These are phyloP conservation scores for Teunomyces panamensis DNA, from an alignment of 805 yeast species.

Conservation along the genomic window DNA sequence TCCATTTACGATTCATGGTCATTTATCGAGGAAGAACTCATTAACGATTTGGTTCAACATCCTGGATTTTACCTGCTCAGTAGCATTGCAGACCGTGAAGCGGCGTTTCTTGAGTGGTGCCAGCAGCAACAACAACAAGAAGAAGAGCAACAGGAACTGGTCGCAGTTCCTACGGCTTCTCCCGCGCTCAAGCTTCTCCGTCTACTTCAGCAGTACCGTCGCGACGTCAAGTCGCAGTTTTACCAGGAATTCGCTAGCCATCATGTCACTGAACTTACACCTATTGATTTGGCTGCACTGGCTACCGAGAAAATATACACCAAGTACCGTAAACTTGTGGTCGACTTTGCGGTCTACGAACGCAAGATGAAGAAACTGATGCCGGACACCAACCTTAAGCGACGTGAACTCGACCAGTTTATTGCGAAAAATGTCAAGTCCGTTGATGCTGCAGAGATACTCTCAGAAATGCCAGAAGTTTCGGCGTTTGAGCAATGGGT, in stretches of 20 bases:
- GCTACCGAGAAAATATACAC: constrained; percentile 24
- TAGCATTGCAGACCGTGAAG: constrained; percentile 17
- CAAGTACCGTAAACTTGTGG: constrained; percentile 24
- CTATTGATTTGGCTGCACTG: constrained; percentile 11
- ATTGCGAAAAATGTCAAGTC: neutral
- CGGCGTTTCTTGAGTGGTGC: constrained; percentile 26
- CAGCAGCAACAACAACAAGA: neutral
- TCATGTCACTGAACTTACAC: constrained; percentile 13
- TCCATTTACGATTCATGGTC: constrained; percentile 38
- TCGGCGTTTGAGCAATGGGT: constrained; percentile 28
- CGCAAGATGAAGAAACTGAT: constrained; percentile 16
- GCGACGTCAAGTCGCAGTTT: constrained; percentile 23
- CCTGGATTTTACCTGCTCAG: constrained; percentile 29
- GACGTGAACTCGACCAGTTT: neutral
- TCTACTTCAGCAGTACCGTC: constrained; percentile 28
- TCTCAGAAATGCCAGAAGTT: neutral
- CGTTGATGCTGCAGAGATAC: too few species aligned
- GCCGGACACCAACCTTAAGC: constrained; percentile 15
- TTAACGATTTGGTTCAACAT: constrained; percentile 21
- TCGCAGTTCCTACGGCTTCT: constrained; percentile 4
- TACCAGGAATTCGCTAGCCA: constrained; percentile 25
- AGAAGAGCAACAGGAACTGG: neutral
- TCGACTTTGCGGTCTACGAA: constrained; percentile 29
- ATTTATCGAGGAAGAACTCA: constrained; percentile 34
- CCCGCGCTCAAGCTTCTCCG: constrained; percentile 18